Evolutionary conservation across 2,329 filamentous ascomycete genomes (phyloP), one percentile per base, ranked within the genome.

Genomic region (Aspergillus floridensis): DNA sequence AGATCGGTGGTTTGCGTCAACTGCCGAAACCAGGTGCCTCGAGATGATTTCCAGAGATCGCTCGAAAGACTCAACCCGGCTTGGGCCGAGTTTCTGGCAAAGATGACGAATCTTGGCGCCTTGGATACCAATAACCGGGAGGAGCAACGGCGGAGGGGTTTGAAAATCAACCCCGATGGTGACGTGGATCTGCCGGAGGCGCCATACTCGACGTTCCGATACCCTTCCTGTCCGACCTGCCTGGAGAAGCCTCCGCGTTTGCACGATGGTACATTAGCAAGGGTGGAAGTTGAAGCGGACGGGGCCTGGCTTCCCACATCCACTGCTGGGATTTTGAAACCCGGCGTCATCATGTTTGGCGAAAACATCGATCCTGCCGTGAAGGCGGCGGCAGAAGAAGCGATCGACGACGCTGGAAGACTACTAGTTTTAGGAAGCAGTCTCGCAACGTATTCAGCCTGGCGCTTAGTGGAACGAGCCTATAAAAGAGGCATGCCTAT

Each of bases 291-390:
- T 12, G 93, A 97, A 68, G 67, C 71, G 1, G 92, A 97, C 56
- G 93, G 93, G 0, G 93, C 92, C 0, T 96, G 89, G 91, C 77
- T 81, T 44, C 67, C 81, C 5, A 77, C 78, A 0, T 88, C 86
- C 66, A 86, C 83, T 2, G 91, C 87, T 0, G 95, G 93, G 2
- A 86, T 98, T 41, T 75, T 99, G 57, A 98, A 98, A 72, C 95
- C 95, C 3, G 91, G 91, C 0, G 93, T 99, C 2, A 88, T 93
- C 68, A 97, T 98, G 92, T 98, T 98, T 73, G 95, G 95, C 16
- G 95, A 98, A 76, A 93, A 86, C 60, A 96, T 98, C 53, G 80
- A 85, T 0, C 75, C 77, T 1, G 69, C 77, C 1, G 87, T 93
- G 38, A 97, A 96, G 74, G 74, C 79, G 1, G 87, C 86, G 0